Base-by-base conservation (phyloP, 345 rosid species). In the Brassica juncea region DNA sequence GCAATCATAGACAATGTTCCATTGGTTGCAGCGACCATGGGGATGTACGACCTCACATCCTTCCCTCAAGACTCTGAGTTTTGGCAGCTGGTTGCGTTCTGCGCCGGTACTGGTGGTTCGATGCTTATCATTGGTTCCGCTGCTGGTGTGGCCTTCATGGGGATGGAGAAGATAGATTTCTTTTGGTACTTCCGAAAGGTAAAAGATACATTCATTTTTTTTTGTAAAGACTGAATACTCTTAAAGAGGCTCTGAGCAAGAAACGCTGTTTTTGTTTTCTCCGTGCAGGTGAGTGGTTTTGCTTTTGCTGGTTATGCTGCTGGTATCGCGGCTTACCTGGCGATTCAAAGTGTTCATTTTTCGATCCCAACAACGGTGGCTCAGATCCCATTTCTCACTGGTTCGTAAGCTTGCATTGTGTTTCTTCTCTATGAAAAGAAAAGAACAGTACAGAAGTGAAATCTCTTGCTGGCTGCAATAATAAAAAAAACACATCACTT, bases 161-260 rank as follows among this genome's bases (percentile, higher is more conserved):
- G 99, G n/a, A 94, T 92, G 97, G 99, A 94, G 79, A 91, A 92
- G 84, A 88, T 92, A 14, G 95, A 94, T 82, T 94, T 94, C 93
- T 92, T 94, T 71, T 94, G 97, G 99, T 94, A 94, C 77, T 73
- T 94, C 31, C 87, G 89, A 31, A 94, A 94, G 97, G 99, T 91
- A 68, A 42, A 61, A 25, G 63, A 44, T 57, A 42, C 73, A 63
- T 70, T 54, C 65, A 0, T 1, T 72, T 71, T 8, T n/a, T 47
- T 66, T 8, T n/a, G n/a, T n/a, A n/a, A n/a, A 52, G 27, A 27
- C 19, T 27, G 14, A 42, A n/a, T 6, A 52, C 58, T 52, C 21
- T 6, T 54, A 4, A 4, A 44, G 23, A 54, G 25, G 25, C 25
- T 54, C 25, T 54, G 10, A 54, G 60, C 25, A 16, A 52, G 70